Evolutionary conservation across 176 grass and related monocot species (phyloP).

Genomic region (Triticum turgidum): DNA sequence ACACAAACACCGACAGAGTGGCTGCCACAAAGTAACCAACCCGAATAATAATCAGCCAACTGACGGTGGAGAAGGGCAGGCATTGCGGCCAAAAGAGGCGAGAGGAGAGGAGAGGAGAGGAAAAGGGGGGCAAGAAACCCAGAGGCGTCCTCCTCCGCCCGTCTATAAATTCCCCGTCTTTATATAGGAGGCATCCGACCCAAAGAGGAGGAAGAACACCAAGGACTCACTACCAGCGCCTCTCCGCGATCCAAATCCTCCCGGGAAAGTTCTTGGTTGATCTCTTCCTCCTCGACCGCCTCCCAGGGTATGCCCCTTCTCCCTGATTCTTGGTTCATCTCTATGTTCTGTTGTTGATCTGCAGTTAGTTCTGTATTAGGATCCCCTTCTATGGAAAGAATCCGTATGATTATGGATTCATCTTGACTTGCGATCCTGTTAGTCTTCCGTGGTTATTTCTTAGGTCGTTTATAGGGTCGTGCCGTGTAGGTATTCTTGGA

Average conservation of each 20-base stretch:
- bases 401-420: background rate
- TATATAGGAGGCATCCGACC: slow-evolving; percentile 31
- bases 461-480: background rate
- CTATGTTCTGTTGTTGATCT: background rate
- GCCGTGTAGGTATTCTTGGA: background rate
- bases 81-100: slow-evolving; percentile 13
- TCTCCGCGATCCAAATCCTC: slow-evolving; percentile 30
- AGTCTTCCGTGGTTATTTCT: background rate
- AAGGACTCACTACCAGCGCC: slow-evolving; percentile 23
- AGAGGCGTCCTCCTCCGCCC: slow-evolving; percentile 38
- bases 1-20: background rate
- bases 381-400: background rate
- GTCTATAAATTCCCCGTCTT: slow-evolving; percentile 49
- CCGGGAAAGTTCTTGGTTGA: slow-evolving; percentile 45
- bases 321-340: background rate
- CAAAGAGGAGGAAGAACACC: slow-evolving; percentile 31
- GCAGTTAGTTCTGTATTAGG: background rate
- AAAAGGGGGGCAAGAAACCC: slow-evolving; percentile 20
- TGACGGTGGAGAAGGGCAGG: slow-evolving; percentile 21
- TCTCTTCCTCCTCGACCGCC: slow-evolving; percentile 51
- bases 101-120: background rate
- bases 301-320: slow-evolving; percentile 25
- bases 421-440: background rate
- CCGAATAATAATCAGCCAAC: background rate
- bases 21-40: slow-evolving; percentile 11